A percentile compares a stretch with the other conserved stretches of the same genome.
Conservation (phyloP, 495 filamentous ascomycete genomes). For the Chaetomium tenue region DNA sequence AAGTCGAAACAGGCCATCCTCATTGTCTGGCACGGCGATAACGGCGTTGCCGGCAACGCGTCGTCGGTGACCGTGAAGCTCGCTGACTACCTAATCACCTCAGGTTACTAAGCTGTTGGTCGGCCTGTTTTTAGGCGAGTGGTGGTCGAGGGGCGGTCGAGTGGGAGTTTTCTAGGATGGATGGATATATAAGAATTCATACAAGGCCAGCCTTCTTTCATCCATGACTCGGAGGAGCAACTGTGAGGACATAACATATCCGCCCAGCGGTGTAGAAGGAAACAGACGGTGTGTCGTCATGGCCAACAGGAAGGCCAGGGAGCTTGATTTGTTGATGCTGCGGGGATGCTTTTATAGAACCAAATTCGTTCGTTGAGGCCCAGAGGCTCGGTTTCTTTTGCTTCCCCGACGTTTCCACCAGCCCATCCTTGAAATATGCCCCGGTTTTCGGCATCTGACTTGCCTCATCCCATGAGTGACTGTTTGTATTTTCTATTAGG, state of each 20-base stretch:
- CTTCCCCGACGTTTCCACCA: neutral
- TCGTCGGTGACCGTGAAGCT: conserved; percentile 64
- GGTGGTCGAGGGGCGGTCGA: neutral
- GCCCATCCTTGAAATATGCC: neutral
- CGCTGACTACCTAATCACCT: conserved; percentile 69
- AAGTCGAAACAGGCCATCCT: conserved; percentile 85
- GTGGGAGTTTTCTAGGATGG: neutral
- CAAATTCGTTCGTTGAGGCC: neutral
- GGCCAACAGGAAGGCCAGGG: neutral
- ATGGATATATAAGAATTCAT: conserved; percentile 3
- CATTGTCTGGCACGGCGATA: conserved; percentile 78
- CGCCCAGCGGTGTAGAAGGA: neutral
- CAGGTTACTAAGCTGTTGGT: conserved; percentile 58
- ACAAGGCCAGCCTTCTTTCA: neutral
- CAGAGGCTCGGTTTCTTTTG: conserved; percentile 5
- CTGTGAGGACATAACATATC: neutral
- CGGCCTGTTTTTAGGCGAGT: neutral
- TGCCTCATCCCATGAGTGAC: neutral
- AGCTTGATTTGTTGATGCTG: conserved; percentile 5
- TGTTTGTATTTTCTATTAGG: neutral
- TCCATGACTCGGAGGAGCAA: neutral
- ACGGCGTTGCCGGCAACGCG: conserved; percentile 61
- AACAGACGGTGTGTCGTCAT: neutral
- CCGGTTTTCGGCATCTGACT: neutral
- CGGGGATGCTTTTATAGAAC: neutral